These are phyloP conservation scores for Penicillium nordicum DNA, from an alignment of 2,329 filamentous ascomycete species.

Conservation along the genomic window DNA sequence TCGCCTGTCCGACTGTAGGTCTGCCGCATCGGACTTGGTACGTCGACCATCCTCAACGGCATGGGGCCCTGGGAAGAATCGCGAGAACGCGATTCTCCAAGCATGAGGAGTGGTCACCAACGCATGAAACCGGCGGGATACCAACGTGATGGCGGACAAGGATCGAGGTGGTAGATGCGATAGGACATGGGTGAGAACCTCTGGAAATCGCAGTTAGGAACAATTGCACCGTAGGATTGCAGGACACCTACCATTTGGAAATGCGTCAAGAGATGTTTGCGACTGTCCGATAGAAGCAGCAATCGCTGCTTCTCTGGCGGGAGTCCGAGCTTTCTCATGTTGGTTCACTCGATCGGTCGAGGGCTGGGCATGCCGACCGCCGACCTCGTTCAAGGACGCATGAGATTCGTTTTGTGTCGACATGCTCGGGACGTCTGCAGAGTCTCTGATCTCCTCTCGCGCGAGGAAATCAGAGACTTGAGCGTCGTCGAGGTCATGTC, in stretches of 20 bases:
- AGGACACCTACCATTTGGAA: constrained; percentile 71
- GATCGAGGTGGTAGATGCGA: constrained; percentile 86
- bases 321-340: constrained; percentile 49
- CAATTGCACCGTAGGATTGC: constrained; percentile 3
- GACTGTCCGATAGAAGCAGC: constrained; percentile 44
- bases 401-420: constrained; percentile 20
- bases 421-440: constrained; percentile 20
- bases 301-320: constrained; percentile 35
- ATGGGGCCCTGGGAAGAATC: constrained; percentile 79
- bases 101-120: constrained; percentile 88
- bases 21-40: constrained; percentile 49
- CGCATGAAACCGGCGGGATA: constrained; percentile 81
- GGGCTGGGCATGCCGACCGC: constrained; percentile 27
- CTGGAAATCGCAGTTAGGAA: constrained; percentile 47
- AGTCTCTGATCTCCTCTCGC: constrained; percentile 40
- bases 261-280: constrained; percentile 52
- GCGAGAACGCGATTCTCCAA: constrained; percentile 88
- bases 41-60: constrained; percentile 46
- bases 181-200: constrained; percentile 85
- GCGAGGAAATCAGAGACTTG: constrained; percentile 44
- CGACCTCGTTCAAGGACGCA: constrained; percentile 25
- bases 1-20: constrained; percentile 68
- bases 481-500: constrained; percentile 48
- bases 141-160: constrained; percentile 74
- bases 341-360: constrained; percentile 52